Conservation (phyloP, 805 yeast genomes). For the Saturnispora gosingensis region DNA sequence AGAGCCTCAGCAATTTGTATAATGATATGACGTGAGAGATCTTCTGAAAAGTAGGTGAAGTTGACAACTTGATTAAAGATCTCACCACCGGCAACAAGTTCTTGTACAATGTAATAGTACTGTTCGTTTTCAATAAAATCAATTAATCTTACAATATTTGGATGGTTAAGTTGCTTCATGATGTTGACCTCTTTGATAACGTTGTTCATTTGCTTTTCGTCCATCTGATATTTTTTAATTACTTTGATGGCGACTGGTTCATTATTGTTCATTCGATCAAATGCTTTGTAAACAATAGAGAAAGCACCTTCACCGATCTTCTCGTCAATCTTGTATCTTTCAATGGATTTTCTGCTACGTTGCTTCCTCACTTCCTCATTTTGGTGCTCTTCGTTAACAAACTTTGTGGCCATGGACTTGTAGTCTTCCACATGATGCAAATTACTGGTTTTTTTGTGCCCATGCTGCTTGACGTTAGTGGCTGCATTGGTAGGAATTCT, state of each 20-base stretch:
- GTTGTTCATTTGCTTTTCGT: slow-evolving; percentile 50
- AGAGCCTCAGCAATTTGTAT: slow-evolving; percentile 62
- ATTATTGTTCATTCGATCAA: slow-evolving; percentile 27
- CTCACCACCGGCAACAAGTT: slow-evolving; percentile 70
- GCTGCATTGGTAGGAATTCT: neutral
- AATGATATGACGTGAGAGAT: slow-evolving; percentile 62
- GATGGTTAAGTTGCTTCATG: slow-evolving; percentile 56
- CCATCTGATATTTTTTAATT: slow-evolving; percentile 62
- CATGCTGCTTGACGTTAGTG: neutral
- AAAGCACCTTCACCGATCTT: slow-evolving; percentile 57
- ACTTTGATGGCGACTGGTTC: slow-evolving; percentile 45
- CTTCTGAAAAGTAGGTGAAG: slow-evolving; percentile 67
- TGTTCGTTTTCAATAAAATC: slow-evolving; percentile 56
- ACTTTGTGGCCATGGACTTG: slow-evolving; percentile 24
- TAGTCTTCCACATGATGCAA: slow-evolving; percentile 19
- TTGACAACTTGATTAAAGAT: slow-evolving; percentile 72
- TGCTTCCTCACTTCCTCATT: slow-evolving; percentile 15
- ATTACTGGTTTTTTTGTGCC: neutral
- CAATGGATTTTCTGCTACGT: slow-evolving; percentile 19
- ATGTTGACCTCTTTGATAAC: slow-evolving; percentile 75
- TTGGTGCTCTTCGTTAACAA: slow-evolving; percentile 27
- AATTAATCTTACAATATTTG: slow-evolving; percentile 54
- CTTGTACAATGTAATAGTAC: slow-evolving; percentile 63
- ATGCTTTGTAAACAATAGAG: slow-evolving; percentile 44
- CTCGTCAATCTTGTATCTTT: slow-evolving; percentile 35